phyloP scores from a whole-genome alignment of 139 green algal species.

The Nannochloris sp. region DNA sequence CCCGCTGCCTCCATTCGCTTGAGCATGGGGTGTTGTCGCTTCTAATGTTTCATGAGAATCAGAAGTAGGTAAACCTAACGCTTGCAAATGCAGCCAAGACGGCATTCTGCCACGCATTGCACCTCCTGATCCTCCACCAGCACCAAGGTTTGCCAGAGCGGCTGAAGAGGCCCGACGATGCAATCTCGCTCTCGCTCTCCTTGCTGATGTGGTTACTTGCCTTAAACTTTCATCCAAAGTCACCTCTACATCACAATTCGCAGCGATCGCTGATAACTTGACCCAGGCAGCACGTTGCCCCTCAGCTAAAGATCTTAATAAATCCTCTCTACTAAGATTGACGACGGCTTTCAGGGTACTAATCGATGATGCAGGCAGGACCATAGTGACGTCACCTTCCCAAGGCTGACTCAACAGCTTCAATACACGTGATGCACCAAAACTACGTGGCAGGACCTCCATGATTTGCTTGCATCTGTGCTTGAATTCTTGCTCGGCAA shows the following conservation, averaged over 20 bases:
- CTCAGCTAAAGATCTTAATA: constrained; percentile 15
- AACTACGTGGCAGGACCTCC: constrained; percentile 14
- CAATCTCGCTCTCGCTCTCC: neutral
- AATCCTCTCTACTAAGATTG: constrained; percentile 52
- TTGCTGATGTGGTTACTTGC: constrained; percentile 2
- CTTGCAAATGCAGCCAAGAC: constrained; percentile 8
- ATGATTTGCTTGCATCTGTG: constrained; percentile 32
- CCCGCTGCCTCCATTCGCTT: neutral
- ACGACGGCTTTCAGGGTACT: constrained; percentile 60
- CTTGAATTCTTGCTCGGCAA: constrained; percentile 21
- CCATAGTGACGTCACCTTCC: constrained; percentile 82
- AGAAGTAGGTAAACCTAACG: neutral
- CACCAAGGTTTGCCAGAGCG: neutral
- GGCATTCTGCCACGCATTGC: neutral
- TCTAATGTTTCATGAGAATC: neutral
- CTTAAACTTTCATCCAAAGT: constrained; percentile 58
- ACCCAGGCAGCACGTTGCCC: constrained; percentile 71
- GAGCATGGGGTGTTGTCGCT: neutral
- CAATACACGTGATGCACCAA: constrained; percentile 15
- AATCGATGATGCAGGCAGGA: constrained; percentile 52
- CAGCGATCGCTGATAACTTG: constrained; percentile 71
- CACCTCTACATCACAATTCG: constrained; percentile 76
- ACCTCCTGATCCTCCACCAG: neutral
- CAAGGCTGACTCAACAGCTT: constrained; percentile 46
- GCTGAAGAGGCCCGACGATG: neutral